Base-by-base conservation (phyloP, 23 red algal species). In the Chondrus crispus region DNA sequence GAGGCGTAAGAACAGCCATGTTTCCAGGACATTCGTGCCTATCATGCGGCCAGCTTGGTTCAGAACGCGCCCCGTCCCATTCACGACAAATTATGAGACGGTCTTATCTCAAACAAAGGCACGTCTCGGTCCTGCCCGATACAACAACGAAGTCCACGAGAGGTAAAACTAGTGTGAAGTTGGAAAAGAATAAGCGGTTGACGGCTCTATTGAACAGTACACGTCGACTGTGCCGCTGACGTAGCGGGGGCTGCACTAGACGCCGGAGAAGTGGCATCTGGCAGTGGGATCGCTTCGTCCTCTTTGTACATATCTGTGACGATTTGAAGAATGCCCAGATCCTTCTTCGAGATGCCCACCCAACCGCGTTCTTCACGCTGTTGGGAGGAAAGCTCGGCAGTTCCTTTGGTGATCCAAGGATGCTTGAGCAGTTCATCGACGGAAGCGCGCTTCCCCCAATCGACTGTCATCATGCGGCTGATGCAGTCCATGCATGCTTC, bases 401-500 rank as follows among this genome's bases (percentile, higher is more conserved):
- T 80, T 2, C 76, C 82, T 47, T 72, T 30, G 32, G 54, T 20
- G 40, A 96, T 81, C 89, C 88, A 96, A 16, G 88, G 84, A 82
- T 96, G 95, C 30, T 64, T 33, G 13, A 93, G 90, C n/a, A 93
- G 30, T 29, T 85, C 84, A 44, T 78, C 85, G 11, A 93, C 78
- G 12, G 82, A 47, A 10, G 43, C 40, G 39, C 95, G 73, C 16
- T 80, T 71, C 46, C 84, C 55, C 74, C 83, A 93, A 71, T 95
- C 84, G 42, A 87, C 46, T 48, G 74, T 88, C 16, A 99, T 43
- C 88, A 99, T 88, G 32, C 81, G 38, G 0, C 22, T 12, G 14
- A 99, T 19, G 28, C 94, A 73, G 73, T 99, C 94, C 63, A 28
- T 64, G 22, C 84, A 72, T n/a, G 84, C 81, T 4, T 95, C 85